Base-by-base conservation (phyloP, 768 basidiomycete genomes). In the Tricholoma sp. region DNA sequence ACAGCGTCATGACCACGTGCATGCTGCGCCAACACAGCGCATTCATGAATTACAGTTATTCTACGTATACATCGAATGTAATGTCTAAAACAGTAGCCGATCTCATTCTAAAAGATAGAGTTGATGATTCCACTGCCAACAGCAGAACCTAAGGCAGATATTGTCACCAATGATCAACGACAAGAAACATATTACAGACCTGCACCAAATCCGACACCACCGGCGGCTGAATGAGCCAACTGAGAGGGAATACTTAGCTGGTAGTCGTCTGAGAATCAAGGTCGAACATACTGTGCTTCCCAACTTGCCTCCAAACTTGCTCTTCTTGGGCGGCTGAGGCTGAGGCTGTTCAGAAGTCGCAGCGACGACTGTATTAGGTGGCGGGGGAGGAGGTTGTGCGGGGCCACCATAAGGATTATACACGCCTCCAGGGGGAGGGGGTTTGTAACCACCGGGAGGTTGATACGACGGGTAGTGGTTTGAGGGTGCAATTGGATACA, bases 141-240 rank as follows among this genome's bases (percentile, higher is more conserved):
- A 24, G 80, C 81, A 64, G 80, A 44, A 31, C 63, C 81, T 76
- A 49, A 13, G 45, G 56, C 3, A 17, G 11, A 33, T 42, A 20
- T 39, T 28, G 53, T 33, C 59, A 31, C n/a, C 12, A 29, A 39
- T 3, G 13, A 37, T 18, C 31, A 15, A 2, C 32, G 9, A 44
- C 49, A 42, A 15, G 15, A 53, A 42, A 15, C 13, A 55, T 52
- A 34, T 12, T n/a, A 74, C 81, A 51, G 51, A 84, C 87, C 86
- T 56, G 86, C 87, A 62, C 89, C 89, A 60, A 89, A 89, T 0
- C 89, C 89, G 54, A 84, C 82, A 65, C 89, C 89, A 29, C 88
- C 87, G 15, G 75, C 83, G 12, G 83, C 83, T 31, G 82, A 79
- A 55, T 82, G 72, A 1, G 82, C 84, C 76, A 85, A 72, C 83